Conservation (phyloP, 2,329 filamentous ascomycete species). For the Diaporthe sp. region DNA sequence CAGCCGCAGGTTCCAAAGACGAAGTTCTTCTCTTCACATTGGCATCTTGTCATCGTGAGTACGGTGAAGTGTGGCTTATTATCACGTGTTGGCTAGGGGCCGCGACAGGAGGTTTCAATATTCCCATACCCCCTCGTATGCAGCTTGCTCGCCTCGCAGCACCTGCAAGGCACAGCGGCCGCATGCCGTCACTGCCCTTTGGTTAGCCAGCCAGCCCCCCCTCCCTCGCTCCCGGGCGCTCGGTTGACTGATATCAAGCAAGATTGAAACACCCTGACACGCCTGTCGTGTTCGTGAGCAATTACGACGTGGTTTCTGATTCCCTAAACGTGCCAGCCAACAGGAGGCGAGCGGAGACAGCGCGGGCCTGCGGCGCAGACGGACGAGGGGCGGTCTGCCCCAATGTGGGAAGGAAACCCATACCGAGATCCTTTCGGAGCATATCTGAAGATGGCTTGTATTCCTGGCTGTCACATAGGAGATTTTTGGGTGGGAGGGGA, state of each 20-base stretch:
- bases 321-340: background rate
- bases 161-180: background rate
- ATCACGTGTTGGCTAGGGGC: constrained; percentile 1
- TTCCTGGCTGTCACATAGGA: background rate
- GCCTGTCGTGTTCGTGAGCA: background rate
- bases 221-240: background rate
- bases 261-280: background rate
- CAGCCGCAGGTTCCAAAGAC: background rate
- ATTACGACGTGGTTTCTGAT: background rate
- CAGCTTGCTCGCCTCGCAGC: background rate
- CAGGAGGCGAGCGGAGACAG: background rate
- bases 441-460: background rate
- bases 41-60: background rate
- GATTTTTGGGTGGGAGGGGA: background rate
- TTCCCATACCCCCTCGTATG: background rate
- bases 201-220: background rate
- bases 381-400: background rate
- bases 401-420: background rate
- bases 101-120: background rate
- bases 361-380: background rate
- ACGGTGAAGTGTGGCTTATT: background rate
- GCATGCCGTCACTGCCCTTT: background rate
- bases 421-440: background rate
- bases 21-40: background rate
- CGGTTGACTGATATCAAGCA: background rate